Evolutionary conservation across 805 yeast genomes (phyloP), one percentile per base, ranked within the genome.

Genomic region (Candida insectalens): DNA sequence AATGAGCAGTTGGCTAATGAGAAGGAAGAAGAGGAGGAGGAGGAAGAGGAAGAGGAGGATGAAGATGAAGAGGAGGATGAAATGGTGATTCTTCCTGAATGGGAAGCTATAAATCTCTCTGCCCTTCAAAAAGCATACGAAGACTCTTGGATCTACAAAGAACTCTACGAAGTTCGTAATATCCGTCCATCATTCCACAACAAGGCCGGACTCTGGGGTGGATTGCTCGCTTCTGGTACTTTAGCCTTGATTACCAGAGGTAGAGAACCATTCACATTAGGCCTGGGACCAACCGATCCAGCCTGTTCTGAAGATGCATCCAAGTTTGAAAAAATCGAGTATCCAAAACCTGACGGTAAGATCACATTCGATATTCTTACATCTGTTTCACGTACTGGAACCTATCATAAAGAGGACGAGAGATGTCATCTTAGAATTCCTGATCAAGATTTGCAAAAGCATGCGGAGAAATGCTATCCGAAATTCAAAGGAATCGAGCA

Each of bases 301-400:
- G 69, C 61, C 10, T 65, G 71, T 5, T 88, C 96, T 2, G 62
- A 69, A 47, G 63, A 68, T 2, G 97, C 98, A 2, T 56, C 65
- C 10, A 55, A 77, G 33, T 79, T 53, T 59, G 55, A 64, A 40
- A 83, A 84, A 19, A 88, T 87, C 36, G 83, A 77, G 7, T 92
- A 92, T 55, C 95, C 96, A 29, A 92, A 92, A 57, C 96, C 97
- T 8, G 98, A 92, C 58, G 92, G 92, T n/a, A 72, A 74, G 47
- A 65, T 92, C 33, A 78, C 96, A 0, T 92, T 92, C 57, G 98
- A 92, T 57, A 67, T 92, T 19, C 62, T 88, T 48, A 92, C 98
- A 1, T 82, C 92, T n/a, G 97, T 92, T 6, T 81, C 94, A 12
- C 70, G 98, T 51, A 89, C 98, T 0, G 98, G 97, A 26, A 92